Evolutionary conservation across 2,329 filamentous ascomycete species (phyloP).

Genomic region (Claviceps pazoutovae): DNA sequence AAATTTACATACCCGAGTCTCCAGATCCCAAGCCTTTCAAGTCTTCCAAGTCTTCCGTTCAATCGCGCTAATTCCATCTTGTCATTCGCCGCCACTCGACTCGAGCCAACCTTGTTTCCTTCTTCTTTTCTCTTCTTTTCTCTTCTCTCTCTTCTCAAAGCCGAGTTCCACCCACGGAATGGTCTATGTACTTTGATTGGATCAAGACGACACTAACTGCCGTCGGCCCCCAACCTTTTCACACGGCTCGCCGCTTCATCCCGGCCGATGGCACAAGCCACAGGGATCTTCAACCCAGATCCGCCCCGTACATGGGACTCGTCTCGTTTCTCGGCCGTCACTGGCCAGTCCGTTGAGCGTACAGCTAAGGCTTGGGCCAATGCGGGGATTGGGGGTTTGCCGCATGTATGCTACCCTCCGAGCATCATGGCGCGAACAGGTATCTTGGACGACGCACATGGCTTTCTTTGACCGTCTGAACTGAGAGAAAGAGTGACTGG

Average conservation of each 20-base stretch:
- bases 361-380: background rate
- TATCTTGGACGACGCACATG: background rate
- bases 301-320: background rate
- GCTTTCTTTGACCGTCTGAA: background rate
- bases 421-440: background rate
- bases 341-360: background rate
- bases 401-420: background rate
- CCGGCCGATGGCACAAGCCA: background rate
- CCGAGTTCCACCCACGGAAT: background rate
- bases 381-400: background rate
- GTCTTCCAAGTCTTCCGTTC: too few relatives aligned
- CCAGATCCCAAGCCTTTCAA: too few relatives aligned
- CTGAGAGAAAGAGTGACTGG: background rate
- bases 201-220: background rate
- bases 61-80: too few relatives aligned
- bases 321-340: background rate
- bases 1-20: too few relatives aligned
- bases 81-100: too few relatives aligned
- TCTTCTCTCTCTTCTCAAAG: too few relatives aligned
- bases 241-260: background rate
- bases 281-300: too few relatives aligned
- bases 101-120: too few relatives aligned
- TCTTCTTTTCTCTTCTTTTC: too few relatives aligned
- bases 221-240: background rate
- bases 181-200: background rate